Evolutionary conservation across 495 filamentous ascomycete species (phyloP).

Genomic region (Penicillium atrosanguineum): DNA sequence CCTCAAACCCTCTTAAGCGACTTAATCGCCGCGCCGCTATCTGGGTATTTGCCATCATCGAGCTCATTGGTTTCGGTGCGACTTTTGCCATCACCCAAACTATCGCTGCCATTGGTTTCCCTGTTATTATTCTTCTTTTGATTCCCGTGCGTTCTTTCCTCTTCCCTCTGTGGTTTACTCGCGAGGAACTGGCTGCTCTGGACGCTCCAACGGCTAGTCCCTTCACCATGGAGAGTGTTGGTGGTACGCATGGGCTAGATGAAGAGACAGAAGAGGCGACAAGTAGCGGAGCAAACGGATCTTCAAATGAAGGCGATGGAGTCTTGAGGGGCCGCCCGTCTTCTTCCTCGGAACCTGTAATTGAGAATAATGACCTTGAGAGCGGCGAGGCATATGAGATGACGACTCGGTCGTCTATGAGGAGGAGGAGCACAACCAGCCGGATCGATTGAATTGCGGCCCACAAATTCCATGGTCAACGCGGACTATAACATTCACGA

Average conservation of each 20-base stretch:
- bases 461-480: not conserved
- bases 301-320: slow-evolving; percentile 8
- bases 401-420: slow-evolving; percentile 20
- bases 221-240: slow-evolving; percentile 83
- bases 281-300: slow-evolving; percentile 7
- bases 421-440: slow-evolving; percentile 32
- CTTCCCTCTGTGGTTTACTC: slow-evolving; percentile 67
- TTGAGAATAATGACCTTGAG: slow-evolving; percentile 40
- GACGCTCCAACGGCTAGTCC: slow-evolving; percentile 80
- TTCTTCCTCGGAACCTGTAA: slow-evolving; percentile 23
- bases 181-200: slow-evolving; percentile 65
- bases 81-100: slow-evolving; percentile 97
- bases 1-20: slow-evolving; percentile 62
- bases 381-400: slow-evolving; percentile 40
- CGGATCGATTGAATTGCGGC: slow-evolving; percentile 11
- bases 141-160: slow-evolving; percentile 74
- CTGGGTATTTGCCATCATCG: slow-evolving; percentile 74
- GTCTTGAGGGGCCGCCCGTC: slow-evolving; percentile 17
- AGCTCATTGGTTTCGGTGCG: slow-evolving; percentile 76
- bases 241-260: slow-evolving; percentile 61
- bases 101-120: slow-evolving; percentile 91
- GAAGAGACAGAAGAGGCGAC: slow-evolving; percentile 16
- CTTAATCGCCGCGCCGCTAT: slow-evolving; percentile 60
- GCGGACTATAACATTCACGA: not conserved
- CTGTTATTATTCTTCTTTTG: slow-evolving; percentile 76